A percentile compares a stretch with the other conserved stretches of the same genome.
Conservation (phyloP, 345 rosid species). For the Corymbia maculata region DNA sequence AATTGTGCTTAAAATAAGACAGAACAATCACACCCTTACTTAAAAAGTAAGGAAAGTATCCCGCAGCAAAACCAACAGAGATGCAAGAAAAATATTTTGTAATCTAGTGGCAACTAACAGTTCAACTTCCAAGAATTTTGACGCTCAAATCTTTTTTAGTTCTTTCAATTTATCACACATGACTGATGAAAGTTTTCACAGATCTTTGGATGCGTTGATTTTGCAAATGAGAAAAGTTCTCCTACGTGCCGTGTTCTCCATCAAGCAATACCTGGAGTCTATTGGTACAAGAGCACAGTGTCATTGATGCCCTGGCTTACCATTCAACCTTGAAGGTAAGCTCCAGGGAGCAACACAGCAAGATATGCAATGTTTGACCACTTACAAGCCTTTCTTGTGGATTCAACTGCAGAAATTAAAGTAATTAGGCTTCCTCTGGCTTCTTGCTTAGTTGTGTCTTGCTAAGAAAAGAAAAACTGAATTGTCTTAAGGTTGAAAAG, state of each 20-base stretch:
- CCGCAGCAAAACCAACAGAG: background rate
- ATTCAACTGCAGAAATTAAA: background rate
- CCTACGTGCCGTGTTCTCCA: background rate
- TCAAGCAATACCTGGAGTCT: background rate
- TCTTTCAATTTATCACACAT: background rate
- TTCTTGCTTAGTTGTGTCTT: background rate
- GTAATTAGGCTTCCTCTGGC: background rate
- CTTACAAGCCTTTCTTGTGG: background rate
- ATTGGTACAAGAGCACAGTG: background rate
- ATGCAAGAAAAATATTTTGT: background rate
- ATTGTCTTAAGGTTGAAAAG: background rate
- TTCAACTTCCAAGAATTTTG: background rate
- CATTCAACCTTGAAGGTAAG: background rate
- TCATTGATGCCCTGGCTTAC: background rate
- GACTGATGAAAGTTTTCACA: background rate
- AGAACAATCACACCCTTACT: background rate
- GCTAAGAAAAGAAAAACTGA: background rate
- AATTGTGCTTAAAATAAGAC: background rate
- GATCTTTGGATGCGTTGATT: background rate
- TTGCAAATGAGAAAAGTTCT: background rate
- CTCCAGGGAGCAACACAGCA: background rate
- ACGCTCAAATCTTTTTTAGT: background rate
- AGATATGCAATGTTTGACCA: background rate
- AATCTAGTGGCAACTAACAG: background rate
- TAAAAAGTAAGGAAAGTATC: background rate